phyloP scores from a whole-genome alignment of 345 rosid species.

The Limnanthes douglasii region DNA sequence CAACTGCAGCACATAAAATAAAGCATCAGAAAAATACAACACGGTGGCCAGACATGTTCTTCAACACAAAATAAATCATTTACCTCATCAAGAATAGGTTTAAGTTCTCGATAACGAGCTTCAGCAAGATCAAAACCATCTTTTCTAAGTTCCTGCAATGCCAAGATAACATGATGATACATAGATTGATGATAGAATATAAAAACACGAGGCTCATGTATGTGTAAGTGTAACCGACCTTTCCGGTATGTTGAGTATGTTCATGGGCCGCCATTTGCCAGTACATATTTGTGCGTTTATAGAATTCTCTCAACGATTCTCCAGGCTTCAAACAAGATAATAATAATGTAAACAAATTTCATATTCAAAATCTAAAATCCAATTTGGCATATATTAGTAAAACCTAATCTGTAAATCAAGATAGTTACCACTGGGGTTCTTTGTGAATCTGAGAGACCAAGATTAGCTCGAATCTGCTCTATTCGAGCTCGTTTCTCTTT shows the following conservation, averaged over 20 bases:
- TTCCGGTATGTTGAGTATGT: conserved; percentile 96
- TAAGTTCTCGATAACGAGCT: conserved; percentile 69
- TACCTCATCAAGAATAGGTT: conserved; percentile 93
- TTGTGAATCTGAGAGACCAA: conserved; percentile 92
- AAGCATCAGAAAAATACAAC: not conserved
- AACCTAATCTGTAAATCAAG: no score
- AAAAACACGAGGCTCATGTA: not conserved
- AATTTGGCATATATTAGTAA: not conserved
- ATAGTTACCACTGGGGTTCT: conserved; percentile 85
- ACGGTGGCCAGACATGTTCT: conserved; percentile 1
- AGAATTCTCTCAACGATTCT: conserved; percentile 85
- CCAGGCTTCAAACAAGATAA: conserved; percentile 54
- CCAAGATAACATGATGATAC: conserved; percentile 9
- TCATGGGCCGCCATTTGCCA: conserved; percentile 99
- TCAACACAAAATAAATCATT: conserved; percentile 1
- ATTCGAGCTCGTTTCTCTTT: conserved; percentile 90
- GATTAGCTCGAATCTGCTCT: conserved; percentile 87
- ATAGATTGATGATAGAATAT: conserved; percentile 1
- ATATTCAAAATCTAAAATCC: not conserved
- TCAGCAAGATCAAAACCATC: conserved; percentile 97
- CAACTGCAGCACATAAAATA: conserved; percentile 23
- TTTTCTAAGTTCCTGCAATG: conserved; percentile 70
- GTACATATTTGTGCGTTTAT: conserved; percentile 75
- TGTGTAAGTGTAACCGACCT: conserved; percentile 28
- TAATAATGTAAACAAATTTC: conserved; percentile 7